Base-by-base conservation (phyloP, 2,329 filamentous ascomycete species). In the Ophiostoma triangulosporum region DNA sequence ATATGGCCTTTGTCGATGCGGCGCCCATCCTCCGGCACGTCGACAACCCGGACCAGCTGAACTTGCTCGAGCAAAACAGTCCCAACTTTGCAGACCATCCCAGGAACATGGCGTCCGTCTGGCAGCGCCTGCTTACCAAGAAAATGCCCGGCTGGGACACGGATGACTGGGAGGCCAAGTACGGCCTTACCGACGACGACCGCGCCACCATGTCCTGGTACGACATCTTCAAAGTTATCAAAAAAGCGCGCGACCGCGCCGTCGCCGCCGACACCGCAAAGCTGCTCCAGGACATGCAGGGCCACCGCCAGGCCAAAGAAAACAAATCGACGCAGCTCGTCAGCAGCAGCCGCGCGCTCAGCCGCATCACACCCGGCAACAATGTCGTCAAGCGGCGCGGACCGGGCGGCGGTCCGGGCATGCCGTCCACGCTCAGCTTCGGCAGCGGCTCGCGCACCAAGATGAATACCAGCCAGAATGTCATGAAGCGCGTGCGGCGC, bases 111-210 rank as follows among this genome's bases (percentile, higher is more conserved):
- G 75, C 71, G 20, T 84, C 89, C 60, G 71, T 91, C 57, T 96
- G 91, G 91, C 69, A 80, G 40, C 76, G 78, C 27, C 78, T 96
- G 62, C 93, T 97, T 66, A 77, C 79, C 51, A 79, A 81, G 48
- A 82, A 95, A 62, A 86, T 95, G 57, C 81, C 81, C 2, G 70
- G 78, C 54, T 83, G 81, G 66, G 73, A 81, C 40, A 69, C 71
- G 46, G 80, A 84, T 63, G 77, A 79, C 26, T 78, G 82, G 50
- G 33, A 31, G 20, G 20, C 17, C n/a, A 7, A 24, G 7, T 51
- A 51, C 33, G 33, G 46, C 60, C 71, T 78, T 24, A 85, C 86
- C 0, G 74, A 75, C 53, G 71, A 79, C 24, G 86, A 86, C 9
- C 49, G 43, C 4, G 32, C 27, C 29, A 20, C 11, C 0, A 72